Conservation (phyloP, 495 filamentous ascomycete species). For the Pseudoneurospora amorphoporcata region DNA sequence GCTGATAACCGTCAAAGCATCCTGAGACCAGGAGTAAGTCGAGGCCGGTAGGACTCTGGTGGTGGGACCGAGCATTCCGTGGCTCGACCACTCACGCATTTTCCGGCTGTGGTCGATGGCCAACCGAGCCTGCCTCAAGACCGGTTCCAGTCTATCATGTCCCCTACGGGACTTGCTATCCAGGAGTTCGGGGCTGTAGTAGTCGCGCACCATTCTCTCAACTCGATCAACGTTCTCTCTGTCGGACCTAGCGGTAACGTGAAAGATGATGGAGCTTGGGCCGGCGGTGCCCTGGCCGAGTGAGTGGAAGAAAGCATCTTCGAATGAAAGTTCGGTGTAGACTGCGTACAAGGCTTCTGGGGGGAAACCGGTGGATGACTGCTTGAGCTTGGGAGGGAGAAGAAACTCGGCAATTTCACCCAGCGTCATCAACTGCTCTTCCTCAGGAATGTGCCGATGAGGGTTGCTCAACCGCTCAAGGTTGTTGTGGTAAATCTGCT, state of each 20-base stretch:
- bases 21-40: conserved; percentile 25
- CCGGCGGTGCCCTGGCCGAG: conserved; percentile 21
- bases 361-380: conserved; percentile 36
- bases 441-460: conserved; percentile 28
- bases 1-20: conserved; percentile 51
- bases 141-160: background rate
- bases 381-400: conserved; percentile 35
- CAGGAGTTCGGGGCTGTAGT: conserved; percentile 10
- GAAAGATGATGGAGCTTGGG: conserved; percentile 28
- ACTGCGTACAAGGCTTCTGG: conserved; percentile 55
- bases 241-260: conserved; percentile 23
- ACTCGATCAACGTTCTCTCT: conserved; percentile 15
- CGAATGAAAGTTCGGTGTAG: conserved; percentile 48
- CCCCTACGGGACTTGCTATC: background rate
- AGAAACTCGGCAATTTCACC: conserved; percentile 50
- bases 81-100: conserved; percentile 46
- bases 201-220: conserved; percentile 24
- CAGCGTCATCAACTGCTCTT: conserved; percentile 47
- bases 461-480: conserved; percentile 34
- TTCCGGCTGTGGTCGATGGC: conserved; percentile 59
- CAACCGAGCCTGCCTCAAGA: conserved; percentile 53
- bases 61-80: conserved; percentile 40
- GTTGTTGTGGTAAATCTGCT: conserved; percentile 43
- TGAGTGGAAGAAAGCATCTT: conserved; percentile 41
- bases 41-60: conserved; percentile 14